phyloP scores from a whole-genome alignment of 2,329 filamentous ascomycete species.

The Seiridium unicorne region DNA sequence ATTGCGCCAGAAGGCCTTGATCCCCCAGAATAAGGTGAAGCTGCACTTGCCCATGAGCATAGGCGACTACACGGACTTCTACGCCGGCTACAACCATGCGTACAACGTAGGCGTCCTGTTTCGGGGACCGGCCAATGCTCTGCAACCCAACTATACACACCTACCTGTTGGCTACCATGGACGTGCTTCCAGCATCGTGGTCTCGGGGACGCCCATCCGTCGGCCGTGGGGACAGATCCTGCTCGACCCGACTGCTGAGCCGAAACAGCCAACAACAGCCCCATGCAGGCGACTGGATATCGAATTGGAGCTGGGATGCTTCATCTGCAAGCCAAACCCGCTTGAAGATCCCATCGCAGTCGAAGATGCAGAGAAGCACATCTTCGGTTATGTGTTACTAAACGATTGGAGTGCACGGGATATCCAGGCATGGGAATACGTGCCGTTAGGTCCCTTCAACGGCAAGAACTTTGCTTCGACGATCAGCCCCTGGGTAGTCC shows the following conservation, averaged over 20 bases:
- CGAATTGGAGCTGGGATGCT: slow-evolving; percentile 77
- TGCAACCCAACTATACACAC: slow-evolving; percentile 80
- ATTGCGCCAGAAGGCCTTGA: slow-evolving; percentile 55
- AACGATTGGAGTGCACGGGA: slow-evolving; percentile 88
- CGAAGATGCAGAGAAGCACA: slow-evolving; percentile 62
- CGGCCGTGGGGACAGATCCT: slow-evolving; percentile 76
- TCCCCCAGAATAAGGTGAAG: slow-evolving; percentile 57
- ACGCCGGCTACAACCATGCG: slow-evolving; percentile 76
- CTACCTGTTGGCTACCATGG: slow-evolving; percentile 82
- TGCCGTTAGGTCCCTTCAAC: slow-evolving; percentile 80
- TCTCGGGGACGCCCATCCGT: slow-evolving; percentile 71
- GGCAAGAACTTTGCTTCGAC: slow-evolving; percentile 80
- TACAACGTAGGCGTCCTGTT: slow-evolving; percentile 68
- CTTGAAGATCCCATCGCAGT: slow-evolving; percentile 65
- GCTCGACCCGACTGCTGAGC: slow-evolving; percentile 57
- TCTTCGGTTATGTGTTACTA: slow-evolving; percentile 80
- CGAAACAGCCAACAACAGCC: slow-evolving; percentile 62
- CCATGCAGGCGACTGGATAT: slow-evolving; percentile 70
- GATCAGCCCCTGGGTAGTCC: slow-evolving; percentile 77
- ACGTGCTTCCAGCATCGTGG: slow-evolving; percentile 71
- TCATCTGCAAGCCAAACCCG: slow-evolving; percentile 64
- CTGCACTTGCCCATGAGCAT: slow-evolving; percentile 75
- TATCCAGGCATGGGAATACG: slow-evolving; percentile 81
- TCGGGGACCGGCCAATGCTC: slow-evolving; percentile 67
- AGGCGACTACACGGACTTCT: slow-evolving; percentile 85